phyloP scores from a whole-genome alignment of 192 early-diverging fungal species.

The Linderina pennispora region DNA sequence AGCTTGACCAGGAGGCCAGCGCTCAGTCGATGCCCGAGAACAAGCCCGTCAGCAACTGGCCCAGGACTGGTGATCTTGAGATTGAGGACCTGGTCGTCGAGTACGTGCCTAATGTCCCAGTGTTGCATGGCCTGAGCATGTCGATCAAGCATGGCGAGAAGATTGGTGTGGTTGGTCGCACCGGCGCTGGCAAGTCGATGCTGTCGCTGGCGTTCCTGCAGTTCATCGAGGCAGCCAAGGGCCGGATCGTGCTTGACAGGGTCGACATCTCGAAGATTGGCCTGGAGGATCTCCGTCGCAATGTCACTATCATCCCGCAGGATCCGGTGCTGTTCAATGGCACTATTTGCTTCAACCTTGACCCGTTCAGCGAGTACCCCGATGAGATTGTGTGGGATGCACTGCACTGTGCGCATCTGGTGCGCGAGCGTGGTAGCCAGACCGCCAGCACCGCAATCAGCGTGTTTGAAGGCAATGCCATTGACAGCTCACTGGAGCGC shows the following conservation, averaged over 20 bases:
- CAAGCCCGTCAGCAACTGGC: constrained; percentile 54
- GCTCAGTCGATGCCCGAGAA: constrained; percentile 47
- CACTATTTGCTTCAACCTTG: constrained; percentile 82
- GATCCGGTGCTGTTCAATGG: constrained; percentile 79
- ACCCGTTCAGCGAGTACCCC: constrained; percentile 74
- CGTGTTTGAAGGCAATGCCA: neutral
- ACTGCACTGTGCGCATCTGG: constrained; percentile 68
- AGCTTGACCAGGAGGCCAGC: constrained; percentile 70
- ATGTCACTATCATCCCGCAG: constrained; percentile 87
- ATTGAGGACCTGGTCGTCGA: constrained; percentile 63
- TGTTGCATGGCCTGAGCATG: constrained; percentile 71
- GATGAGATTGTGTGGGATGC: constrained; percentile 77
- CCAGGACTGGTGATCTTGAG: constrained; percentile 59
- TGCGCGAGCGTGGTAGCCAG: constrained; percentile 23
- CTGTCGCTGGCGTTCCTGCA: constrained; percentile 70
- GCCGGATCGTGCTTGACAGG: constrained; percentile 66
- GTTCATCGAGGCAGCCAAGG: constrained; percentile 64
- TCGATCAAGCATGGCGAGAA: constrained; percentile 64
- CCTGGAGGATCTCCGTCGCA: constrained; percentile 67
- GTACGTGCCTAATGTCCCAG: constrained; percentile 71
- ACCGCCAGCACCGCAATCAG: constrained; percentile 13
- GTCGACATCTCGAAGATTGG: constrained; percentile 69
- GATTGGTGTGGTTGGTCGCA: constrained; percentile 89
- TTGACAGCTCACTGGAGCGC: constrained; percentile 1
- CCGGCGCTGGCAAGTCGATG: constrained; percentile 77